A percentile compares a stretch with the other conserved stretches of the same genome.
These are phyloP conservation scores for Phycomyces nitens DNA, from an alignment of 192 early-diverging fungal species.

Conservation along the genomic window DNA sequence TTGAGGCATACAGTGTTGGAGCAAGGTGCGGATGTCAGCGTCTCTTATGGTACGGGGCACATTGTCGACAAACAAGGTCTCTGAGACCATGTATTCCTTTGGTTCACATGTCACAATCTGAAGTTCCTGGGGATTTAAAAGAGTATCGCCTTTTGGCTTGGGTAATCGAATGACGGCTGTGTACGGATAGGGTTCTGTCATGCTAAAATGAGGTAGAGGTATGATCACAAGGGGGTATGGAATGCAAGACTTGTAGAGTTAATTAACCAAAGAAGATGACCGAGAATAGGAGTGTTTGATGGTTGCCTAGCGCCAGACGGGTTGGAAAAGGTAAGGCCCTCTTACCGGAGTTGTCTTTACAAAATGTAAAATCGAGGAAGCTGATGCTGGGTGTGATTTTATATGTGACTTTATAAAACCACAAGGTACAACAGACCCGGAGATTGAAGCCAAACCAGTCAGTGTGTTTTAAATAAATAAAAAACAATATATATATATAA, in stretches of 20 bases:
- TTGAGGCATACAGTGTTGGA: slow-evolving; percentile 22
- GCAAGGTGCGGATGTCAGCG: slow-evolving; percentile 17
- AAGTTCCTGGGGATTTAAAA: not conserved
- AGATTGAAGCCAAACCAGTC: too few relatives aligned
- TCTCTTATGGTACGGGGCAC: slow-evolving; percentile 17
- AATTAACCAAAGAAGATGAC: too few relatives aligned
- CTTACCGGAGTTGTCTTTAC: too few relatives aligned
- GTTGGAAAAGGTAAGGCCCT: too few relatives aligned
- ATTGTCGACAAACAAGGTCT: slow-evolving; percentile 21
- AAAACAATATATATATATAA: too few relatives aligned
- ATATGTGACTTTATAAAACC: too few relatives aligned
- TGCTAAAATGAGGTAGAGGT: not conserved
- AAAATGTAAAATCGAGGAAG: too few relatives aligned
- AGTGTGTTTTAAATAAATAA: too few relatives aligned
- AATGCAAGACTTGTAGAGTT: not conserved
- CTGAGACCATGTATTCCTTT: slow-evolving; percentile 12
- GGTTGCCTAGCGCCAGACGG: too few relatives aligned
- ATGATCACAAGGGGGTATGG: not conserved
- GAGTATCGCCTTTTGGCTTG: not conserved
- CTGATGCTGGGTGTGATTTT: too few relatives aligned
- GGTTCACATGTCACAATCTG: not conserved
- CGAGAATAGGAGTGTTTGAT: too few relatives aligned
- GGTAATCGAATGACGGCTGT: slow-evolving; percentile 7
- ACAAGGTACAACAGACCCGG: too few relatives aligned
- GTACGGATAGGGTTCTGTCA: slow-evolving; percentile 6